Base-by-base conservation (phyloP, 2,329 filamentous ascomycete species). In the Sporothrix luriei region DNA sequence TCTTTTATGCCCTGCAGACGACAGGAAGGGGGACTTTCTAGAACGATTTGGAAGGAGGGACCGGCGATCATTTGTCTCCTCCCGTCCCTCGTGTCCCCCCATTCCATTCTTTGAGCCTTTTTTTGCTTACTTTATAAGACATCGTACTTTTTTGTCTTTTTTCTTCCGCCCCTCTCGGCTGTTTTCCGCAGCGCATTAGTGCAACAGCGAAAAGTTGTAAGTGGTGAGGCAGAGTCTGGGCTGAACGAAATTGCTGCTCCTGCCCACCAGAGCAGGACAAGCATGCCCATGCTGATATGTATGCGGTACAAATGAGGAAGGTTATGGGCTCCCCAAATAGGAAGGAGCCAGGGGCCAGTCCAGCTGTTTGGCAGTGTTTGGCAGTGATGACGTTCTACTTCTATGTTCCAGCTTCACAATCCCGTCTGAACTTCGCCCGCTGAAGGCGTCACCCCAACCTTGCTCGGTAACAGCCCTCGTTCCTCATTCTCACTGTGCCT, bases 11-110 rank as follows among this genome's bases (percentile, higher is more conserved):
- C 46, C 49, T 46, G 64, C 48, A 51, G 52, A 33, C 52, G 65
- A 67, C n/a, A 67, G 49, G 51, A 19, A 54, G 11, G 11, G 33
- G 38, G 57, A n/a, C 38, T 67, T 67, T 57, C 51, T 67, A 67
- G 65, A 67, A 67, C 49, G 26, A 46, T 46, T 55, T 55, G 33
- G 49, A 29, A 49, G 24, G 49, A 43, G 29, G 33, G 2, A 29
- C 40, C 29, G 64, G 29, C 64, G 49, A 54, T 66, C 64, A 46
- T 14, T 43, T 65, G 24, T 64, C 21, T 19, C 33, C 29, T 59
- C n/a, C 33, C 5, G 55, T 57, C 5, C 4, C 7, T 29, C 16
- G n/a, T 43, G 11, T 29, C 40, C 40, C 14, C 38, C 38, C 38
- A 40, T 40, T 61, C n/a, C 5, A 1, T 46, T 38, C 5, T 14